A percentile compares a stretch with the other conserved stretches of the same genome.
Conservation (phyloP, 1,284 basidiomycete genomes). For the Rhizoctonia solani region DNA sequence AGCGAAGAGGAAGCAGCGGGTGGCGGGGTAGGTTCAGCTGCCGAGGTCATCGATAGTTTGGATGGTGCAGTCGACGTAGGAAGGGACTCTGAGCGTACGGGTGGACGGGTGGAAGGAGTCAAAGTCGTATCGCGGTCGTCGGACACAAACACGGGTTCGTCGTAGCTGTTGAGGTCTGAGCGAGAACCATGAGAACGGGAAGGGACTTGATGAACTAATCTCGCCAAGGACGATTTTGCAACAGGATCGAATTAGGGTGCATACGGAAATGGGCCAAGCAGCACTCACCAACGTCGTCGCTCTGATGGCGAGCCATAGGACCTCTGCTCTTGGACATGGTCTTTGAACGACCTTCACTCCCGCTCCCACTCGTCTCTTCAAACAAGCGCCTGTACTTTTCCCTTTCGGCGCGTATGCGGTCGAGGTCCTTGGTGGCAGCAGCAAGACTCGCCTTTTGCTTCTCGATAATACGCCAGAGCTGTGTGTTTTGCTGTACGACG, state of each 20-base stretch:
- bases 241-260: constrained; percentile 10
- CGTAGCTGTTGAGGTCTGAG: no score
- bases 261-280: neutral
- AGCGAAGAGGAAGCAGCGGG: constrained; percentile 34
- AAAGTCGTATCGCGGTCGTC: no score
- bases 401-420: constrained; percentile 78
- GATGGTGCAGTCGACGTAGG: neutral
- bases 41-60: neutral
- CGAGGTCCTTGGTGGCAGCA: constrained; percentile 76
- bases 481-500: constrained; percentile 78
- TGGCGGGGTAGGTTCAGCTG: neutral
- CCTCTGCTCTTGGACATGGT: neutral
- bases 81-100: constrained; percentile 8
- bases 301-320: constrained; percentile 22
- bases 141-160: no score
- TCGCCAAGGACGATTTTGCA: no score
- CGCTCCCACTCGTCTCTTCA: constrained; percentile 16
- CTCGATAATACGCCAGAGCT: constrained; percentile 91
- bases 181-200: neutral
- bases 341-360: constrained; percentile 41
- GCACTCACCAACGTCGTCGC: constrained; percentile 39
- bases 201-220: constrained; percentile 14
- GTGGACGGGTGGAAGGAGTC: no score
- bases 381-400: constrained; percentile 51
- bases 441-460: constrained; percentile 59